phyloP scores from a whole-genome alignment of 176 grass and related monocot genomes.

The Pontederia paniculata region DNA sequence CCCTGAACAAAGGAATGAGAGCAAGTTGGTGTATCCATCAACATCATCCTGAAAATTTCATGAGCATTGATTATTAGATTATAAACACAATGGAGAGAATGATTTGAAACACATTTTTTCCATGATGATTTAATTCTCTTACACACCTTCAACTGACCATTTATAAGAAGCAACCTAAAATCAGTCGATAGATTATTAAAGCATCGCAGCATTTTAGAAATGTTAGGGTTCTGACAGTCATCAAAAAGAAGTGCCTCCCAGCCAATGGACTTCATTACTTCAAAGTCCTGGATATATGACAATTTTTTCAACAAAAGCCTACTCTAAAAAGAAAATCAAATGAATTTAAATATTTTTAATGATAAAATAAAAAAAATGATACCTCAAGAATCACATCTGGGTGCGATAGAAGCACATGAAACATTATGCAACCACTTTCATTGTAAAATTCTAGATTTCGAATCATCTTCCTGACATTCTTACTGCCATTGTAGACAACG shows the following conservation, averaged over 20 bases:
- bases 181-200: conserved; percentile 50
- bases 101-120: not conserved
- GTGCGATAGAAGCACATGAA: conserved; percentile 79
- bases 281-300: conserved; percentile 41
- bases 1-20: conserved; percentile 65
- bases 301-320: not conserved
- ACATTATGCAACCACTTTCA: conserved; percentile 46
- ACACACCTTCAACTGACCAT: conserved; percentile 52
- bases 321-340: not conserved
- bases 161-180: conserved; percentile 67
- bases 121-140: not conserved
- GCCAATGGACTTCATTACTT: conserved; percentile 34
- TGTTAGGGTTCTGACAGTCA: conserved; percentile 57
- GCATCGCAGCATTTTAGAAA: conserved; percentile 59
- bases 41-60: conserved; percentile 64
- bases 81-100: conserved; percentile 8
- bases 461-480: conserved; percentile 50
- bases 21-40: conserved; percentile 56
- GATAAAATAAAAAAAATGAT: conserved; percentile 19
- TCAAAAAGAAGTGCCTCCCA: conserved; percentile 77
- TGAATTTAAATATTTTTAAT: not conserved
- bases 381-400: conserved; percentile 71
- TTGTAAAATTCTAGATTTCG: conserved; percentile 64
- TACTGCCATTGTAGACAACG: conserved; percentile 66
- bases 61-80: conserved; percentile 14